Evolutionary conservation across 2,329 filamentous ascomycete genomes (phyloP), one percentile per base, ranked within the genome.

Genomic region (Geosmithia putterillii): DNA sequence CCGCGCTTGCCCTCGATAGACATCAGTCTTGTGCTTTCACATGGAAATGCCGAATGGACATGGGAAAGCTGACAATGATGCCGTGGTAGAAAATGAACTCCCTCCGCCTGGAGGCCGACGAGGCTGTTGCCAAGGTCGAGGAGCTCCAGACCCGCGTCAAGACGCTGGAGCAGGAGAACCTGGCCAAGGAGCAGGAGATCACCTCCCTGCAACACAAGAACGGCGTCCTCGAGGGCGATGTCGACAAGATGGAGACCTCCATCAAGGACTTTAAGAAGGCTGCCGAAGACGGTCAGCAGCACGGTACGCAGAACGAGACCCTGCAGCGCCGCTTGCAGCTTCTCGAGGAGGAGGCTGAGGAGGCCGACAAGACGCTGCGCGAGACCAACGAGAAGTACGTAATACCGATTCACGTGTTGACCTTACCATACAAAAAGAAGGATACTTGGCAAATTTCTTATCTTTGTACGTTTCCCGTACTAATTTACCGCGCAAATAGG

Each of bases 331-430:
- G 87, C 71, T 75, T 96, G 62, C 87, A 95, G 73, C 74, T 98
- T 54, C 81, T 98, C 55, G 92, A 98, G 73, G 90, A 96, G 70
- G 92, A 98, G 73, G 88, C 88, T 55, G 92, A 98, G 71, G 80
- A 90, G 64, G 87, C 88, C 54, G 92, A 96, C 69, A 92, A 89
- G 81, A 94, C 86, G 52, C 76, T 96, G 62, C 84, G 90, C 62
- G 92, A 96, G 73, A 84, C 88, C 60, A 96, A 95, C 69, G 92
- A 98, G 72, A 96, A 95, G 92, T 98, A 81, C 60, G 86, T 71
- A 34, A 38, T 38, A 20, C 17, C n/a, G n/a, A n/a, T n/a, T n/a
- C n/a, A n/a, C n/a, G n/a, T n/a, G n/a, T n/a, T n/a, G n/a, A n/a
- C n/a, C n/a, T n/a, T n/a, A n/a, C n/a, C n/a, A n/a, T n/a, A n/a